Conservation (phyloP, 2,329 filamentous ascomycete genomes). For the Nothomitra cinnamomea region DNA sequence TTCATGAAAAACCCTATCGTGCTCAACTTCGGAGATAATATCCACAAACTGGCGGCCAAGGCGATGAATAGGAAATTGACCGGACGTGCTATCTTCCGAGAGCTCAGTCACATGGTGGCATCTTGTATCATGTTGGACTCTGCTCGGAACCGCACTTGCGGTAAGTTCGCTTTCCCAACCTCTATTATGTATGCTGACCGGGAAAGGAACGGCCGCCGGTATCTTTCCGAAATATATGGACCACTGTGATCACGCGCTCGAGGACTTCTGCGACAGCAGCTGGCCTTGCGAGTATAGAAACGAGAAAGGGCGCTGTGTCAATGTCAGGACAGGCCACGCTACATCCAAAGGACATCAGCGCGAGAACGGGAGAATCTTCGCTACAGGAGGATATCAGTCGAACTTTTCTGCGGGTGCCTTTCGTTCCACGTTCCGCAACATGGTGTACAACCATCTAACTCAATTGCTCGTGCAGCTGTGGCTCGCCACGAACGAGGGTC, state of each 20-base stretch:
- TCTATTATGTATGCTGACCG: constrained; percentile 1
- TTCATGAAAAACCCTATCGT: constrained; percentile 29
- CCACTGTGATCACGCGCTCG: constrained; percentile 26
- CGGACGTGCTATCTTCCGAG: constrained; percentile 23
- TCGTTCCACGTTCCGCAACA: constrained; percentile 14
- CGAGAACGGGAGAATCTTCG: constrained; percentile 26
- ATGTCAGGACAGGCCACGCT: constrained; percentile 21
- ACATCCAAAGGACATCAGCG: constrained; percentile 30
- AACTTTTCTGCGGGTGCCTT: constrained; percentile 18
- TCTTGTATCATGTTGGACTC: constrained; percentile 34
- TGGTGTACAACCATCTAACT: constrained; percentile 14
- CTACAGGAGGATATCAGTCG: constrained; percentile 24
- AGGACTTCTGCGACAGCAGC: constrained; percentile 27
- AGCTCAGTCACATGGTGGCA: constrained; percentile 30
- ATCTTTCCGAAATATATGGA: constrained; percentile 26
- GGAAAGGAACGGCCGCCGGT: constrained; percentile 18
- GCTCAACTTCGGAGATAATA: constrained; percentile 31
- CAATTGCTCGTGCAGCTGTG: constrained; percentile 12
- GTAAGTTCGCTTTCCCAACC: constrained; percentile 6
- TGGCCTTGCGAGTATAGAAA: constrained; percentile 29
- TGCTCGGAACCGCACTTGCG: constrained; percentile 20
- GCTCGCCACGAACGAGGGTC: constrained; percentile 15
- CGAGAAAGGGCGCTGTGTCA: constrained; percentile 19
- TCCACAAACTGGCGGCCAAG: constrained; percentile 29
- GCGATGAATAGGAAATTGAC: constrained; percentile 16